Evolutionary conservation across 208 protist genomes (phyloP).

Genomic region (Acanthamoeba sp.): DNA sequence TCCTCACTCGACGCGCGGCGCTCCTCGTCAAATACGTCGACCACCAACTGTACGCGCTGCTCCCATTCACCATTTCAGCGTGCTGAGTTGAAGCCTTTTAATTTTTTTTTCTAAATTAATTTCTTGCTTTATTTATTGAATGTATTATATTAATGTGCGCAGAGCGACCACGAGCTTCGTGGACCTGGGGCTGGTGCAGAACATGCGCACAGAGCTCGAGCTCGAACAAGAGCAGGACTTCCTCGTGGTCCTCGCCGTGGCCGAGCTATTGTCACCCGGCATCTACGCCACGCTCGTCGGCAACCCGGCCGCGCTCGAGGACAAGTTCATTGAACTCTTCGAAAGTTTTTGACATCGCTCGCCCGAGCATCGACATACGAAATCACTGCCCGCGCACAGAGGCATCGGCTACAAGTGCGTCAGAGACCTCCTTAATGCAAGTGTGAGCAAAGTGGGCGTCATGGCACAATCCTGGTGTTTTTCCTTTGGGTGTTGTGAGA

Average conservation of each 20-base stretch:
- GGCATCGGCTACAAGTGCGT: no score
- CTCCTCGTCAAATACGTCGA: slow-evolving; percentile 57
- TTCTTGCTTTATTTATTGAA: no score
- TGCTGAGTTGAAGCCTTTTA: no score
- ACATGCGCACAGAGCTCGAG: background rate
- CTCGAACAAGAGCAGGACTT: slow-evolving; percentile 33
- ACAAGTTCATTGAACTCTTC: slow-evolving; percentile 54
- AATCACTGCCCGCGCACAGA: no score
- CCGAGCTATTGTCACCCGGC: slow-evolving; percentile 4
- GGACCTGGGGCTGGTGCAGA: background rate
- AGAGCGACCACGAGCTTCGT: background rate
- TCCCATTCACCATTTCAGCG: background rate
- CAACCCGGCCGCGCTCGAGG: slow-evolving; percentile 33
- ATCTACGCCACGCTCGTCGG: slow-evolving; percentile 4
- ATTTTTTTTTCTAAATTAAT: no score
- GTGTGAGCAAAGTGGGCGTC: no score
- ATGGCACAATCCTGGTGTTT: no score
- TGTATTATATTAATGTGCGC: no score
- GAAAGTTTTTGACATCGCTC: slow-evolving; percentile 72
- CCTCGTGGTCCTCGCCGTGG: slow-evolving; percentile 2
- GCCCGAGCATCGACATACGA: no score
- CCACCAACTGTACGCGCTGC: background rate
- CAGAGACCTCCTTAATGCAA: no score
- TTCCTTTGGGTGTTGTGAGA: no score
- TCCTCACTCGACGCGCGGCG: background rate